Conservation (phyloP, 805 yeast species). For the Cyberlindnera americana region DNA sequence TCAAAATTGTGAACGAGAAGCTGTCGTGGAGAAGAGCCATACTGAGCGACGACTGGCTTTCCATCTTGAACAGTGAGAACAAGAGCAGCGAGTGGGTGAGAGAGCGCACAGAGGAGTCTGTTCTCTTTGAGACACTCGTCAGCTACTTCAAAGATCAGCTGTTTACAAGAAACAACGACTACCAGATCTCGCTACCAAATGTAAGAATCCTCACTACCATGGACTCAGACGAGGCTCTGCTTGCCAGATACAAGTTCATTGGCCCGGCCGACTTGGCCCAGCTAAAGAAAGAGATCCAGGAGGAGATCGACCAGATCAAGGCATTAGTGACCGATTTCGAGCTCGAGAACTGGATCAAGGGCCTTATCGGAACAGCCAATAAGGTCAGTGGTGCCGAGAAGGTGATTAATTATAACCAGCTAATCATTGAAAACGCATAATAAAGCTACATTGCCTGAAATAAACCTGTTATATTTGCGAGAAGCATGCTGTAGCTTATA, state of each 20-base stretch:
- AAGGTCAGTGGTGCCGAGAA: slow-evolving; percentile 32
- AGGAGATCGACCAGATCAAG: slow-evolving; percentile 23
- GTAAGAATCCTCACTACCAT: slow-evolving; percentile 12
- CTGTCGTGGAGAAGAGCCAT: slow-evolving; percentile 61
- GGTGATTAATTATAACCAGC: slow-evolving; percentile 35
- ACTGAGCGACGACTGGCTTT: slow-evolving; percentile 48
- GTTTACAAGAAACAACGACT: slow-evolving; percentile 24
- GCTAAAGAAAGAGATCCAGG: slow-evolving; percentile 22
- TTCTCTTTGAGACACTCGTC: slow-evolving; percentile 43
- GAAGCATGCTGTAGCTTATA: too few relatives aligned
- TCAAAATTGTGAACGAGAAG: slow-evolving; percentile 34
- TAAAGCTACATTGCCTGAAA: not conserved
- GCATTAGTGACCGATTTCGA: slow-evolving; percentile 13
- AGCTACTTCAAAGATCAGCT: slow-evolving; percentile 33
- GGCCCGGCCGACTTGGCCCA: slow-evolving; percentile 24
- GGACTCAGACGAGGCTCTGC: slow-evolving; percentile 19
- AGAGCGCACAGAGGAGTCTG: slow-evolving; percentile 38
- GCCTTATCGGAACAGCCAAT: slow-evolving; percentile 36
- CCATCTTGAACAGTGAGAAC: slow-evolving; percentile 33
- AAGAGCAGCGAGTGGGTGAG: slow-evolving; percentile 41
- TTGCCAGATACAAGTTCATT: slow-evolving; percentile 23
- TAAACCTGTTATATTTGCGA: too few relatives aligned
- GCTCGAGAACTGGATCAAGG: slow-evolving; percentile 30
- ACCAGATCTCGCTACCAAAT: slow-evolving; percentile 31
- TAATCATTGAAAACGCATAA: slow-evolving; percentile 28